phyloP scores from a whole-genome alignment of 371 early-diverging fungal genomes.

The Neoconidiobolus thromboides region DNA sequence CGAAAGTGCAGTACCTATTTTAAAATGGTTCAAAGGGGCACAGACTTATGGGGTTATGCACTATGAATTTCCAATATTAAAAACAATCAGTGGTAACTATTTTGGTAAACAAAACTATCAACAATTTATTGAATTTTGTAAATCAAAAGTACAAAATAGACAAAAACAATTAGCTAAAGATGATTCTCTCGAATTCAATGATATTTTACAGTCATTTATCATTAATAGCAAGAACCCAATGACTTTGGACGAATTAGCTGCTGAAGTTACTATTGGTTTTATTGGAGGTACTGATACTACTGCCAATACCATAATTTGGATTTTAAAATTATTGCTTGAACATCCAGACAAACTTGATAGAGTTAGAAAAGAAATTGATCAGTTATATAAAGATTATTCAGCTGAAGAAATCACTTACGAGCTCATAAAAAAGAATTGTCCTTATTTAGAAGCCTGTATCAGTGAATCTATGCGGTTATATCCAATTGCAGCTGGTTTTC shows the following conservation, averaged over 20 bases:
- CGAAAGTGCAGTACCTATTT: conserved; percentile 13
- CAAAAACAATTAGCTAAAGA: not conserved
- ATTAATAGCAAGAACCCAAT: conserved; percentile 6
- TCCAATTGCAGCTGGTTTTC: conserved; percentile 10
- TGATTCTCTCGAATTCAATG: conserved; percentile 5
- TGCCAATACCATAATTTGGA: conserved; percentile 9
- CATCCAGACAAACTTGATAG: conserved; percentile 6
- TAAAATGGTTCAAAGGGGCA: conserved; percentile 8
- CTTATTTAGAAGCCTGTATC: conserved; percentile 15
- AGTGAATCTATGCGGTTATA: conserved; percentile 13
- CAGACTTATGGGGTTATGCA: not conserved
- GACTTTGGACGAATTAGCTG: conserved; percentile 8
- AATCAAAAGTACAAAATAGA: not conserved
- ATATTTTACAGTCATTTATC: conserved; percentile 10
- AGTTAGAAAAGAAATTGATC: conserved; percentile 9
- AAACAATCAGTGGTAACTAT: not conserved
- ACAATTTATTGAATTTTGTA: not conserved
- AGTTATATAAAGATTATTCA: not conserved
- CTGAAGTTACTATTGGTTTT: conserved; percentile 8
- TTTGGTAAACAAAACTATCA: not conserved
- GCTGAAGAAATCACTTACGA: conserved; percentile 6
- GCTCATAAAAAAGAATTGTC: conserved; percentile 10
- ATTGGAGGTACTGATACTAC: conserved; percentile 14
- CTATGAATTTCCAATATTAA: conserved; percentile 7
- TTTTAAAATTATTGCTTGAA: conserved; percentile 8